phyloP scores from a whole-genome alignment of 192 early-diverging fungal species.

The Pilaira anomala region DNA sequence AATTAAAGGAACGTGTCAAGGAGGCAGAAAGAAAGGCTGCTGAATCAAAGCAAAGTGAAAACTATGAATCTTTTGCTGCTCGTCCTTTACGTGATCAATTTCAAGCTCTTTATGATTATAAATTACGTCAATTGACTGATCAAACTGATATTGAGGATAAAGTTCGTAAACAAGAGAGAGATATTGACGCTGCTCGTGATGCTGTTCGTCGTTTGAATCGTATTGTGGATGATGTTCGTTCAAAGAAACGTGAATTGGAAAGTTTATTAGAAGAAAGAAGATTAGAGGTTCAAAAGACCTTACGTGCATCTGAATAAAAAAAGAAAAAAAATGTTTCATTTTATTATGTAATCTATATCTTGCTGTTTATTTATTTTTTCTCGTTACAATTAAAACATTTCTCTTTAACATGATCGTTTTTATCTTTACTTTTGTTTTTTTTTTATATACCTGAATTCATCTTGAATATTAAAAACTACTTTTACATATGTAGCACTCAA shows the following conservation, averaged over 20 bases:
- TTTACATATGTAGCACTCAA: no score
- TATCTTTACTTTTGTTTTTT: no score
- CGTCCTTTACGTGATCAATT: conserved; percentile 40
- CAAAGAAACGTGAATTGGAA: conserved; percentile 47
- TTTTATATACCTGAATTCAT: no score
- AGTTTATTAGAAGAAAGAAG: conserved; percentile 43
- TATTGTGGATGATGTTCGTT: conserved; percentile 47
- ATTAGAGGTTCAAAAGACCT: conserved; percentile 44
- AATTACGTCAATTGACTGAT: conserved; percentile 46
- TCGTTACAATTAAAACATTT: no score
- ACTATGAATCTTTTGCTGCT: conserved; percentile 26
- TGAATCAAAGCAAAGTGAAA: conserved; percentile 19
- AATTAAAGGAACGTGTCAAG: conserved; percentile 45
- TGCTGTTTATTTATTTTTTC: no score
- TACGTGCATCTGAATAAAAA: conserved; percentile 16
- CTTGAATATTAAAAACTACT: no score
- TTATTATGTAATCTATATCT: no score
- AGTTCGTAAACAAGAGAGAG: conserved; percentile 46
- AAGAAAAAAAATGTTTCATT: no score
- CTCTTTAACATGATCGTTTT: no score
- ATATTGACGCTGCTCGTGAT: conserved; percentile 48
- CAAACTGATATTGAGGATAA: conserved; percentile 45
- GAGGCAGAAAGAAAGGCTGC: conserved; percentile 41
- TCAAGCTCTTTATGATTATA: conserved; percentile 51
- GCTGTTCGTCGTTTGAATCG: conserved; percentile 43